phyloP scores from a whole-genome alignment of 2,329 filamentous ascomycete species.

The Neonectria magnoliae region DNA sequence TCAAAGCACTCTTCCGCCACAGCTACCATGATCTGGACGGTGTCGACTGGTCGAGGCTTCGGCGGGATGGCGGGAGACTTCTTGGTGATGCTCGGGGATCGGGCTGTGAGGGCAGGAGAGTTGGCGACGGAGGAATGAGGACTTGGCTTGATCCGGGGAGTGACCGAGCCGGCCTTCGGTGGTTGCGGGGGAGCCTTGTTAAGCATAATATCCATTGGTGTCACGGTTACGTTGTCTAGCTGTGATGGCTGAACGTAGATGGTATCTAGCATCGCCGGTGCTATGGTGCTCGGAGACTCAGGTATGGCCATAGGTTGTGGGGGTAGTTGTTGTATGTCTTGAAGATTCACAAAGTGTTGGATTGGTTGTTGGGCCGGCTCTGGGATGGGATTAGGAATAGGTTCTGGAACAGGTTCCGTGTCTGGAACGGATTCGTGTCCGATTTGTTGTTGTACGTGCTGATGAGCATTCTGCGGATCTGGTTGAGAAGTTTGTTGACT shows the following conservation, averaged over 20 bases:
- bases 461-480: slow-evolving; percentile 17
- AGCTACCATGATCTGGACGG: slow-evolving; percentile 70
- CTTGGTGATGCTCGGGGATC: slow-evolving; percentile 54
- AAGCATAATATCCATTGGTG: slow-evolving; percentile 41
- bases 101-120: slow-evolving; percentile 53
- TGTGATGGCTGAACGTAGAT: slow-evolving; percentile 27
- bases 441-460: slow-evolving; percentile 20
- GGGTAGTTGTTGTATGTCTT: slow-evolving; percentile 50
- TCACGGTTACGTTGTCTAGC: slow-evolving; percentile 35
- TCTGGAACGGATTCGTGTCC: slow-evolving; percentile 27
- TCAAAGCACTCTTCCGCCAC: slow-evolving; percentile 80
- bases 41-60: slow-evolving; percentile 58
- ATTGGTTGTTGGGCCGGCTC: slow-evolving; percentile 33
- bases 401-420: slow-evolving; percentile 22
- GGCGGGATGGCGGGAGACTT: slow-evolving; percentile 54
- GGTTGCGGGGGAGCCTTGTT: slow-evolving; percentile 31
- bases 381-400: slow-evolving; percentile 33
- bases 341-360: slow-evolving; percentile 51
- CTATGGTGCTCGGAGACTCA: slow-evolving; percentile 32
- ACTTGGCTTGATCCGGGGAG: slow-evolving; percentile 48
- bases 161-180: slow-evolving; percentile 36
- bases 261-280: slow-evolving; percentile 25
- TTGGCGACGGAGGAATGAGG: slow-evolving; percentile 53
- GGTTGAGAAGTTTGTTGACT: slow-evolving; percentile 29
- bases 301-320: slow-evolving; percentile 41